phyloP scores from a whole-genome alignment of 192 early-diverging fungal species.

The Spizellomyces sp. region DNA sequence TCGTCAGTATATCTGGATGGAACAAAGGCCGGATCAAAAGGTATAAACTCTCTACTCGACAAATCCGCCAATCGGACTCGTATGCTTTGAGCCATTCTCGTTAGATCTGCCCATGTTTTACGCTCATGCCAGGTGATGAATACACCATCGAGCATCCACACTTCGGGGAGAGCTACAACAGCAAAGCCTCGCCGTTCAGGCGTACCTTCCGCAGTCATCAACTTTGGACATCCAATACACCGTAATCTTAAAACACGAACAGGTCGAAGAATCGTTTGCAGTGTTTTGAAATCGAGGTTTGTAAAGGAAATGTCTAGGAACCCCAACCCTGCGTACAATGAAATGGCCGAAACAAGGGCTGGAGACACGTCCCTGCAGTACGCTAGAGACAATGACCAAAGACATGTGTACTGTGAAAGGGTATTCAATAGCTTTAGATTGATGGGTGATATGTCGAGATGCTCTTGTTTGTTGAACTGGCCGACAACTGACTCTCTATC shows the following conservation, averaged over 20 bases:
- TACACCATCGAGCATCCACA: conserved; percentile 47
- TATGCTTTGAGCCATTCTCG: background rate
- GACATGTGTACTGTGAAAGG: background rate
- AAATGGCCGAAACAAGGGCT: conserved; percentile 20
- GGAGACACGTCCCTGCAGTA: conserved; percentile 1
- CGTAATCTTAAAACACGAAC: conserved; percentile 35
- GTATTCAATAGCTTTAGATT: background rate
- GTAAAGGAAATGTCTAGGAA: conserved; percentile 47
- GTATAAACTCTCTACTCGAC: conserved; percentile 26
- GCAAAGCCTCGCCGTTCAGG: conserved; percentile 43
- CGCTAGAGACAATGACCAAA: conserved; percentile 34
- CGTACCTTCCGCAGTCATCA: conserved; percentile 5
- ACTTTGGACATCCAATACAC: conserved; percentile 29
- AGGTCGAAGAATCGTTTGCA: conserved; percentile 33
- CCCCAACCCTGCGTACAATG: conserved; percentile 33
- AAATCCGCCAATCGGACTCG: conserved; percentile 30
- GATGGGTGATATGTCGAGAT: background rate
- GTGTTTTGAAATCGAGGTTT: conserved; percentile 26
- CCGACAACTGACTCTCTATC: too few relatives aligned
- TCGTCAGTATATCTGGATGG: conserved; percentile 13
- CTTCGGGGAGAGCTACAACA: conserved; percentile 32
- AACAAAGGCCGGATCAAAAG: conserved; percentile 12
- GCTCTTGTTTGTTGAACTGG: background rate
- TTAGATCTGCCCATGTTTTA: conserved; percentile 30
- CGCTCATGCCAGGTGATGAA: conserved; percentile 39